Evolutionary conservation across 2,329 filamentous ascomycete species (phyloP), one percentile per base, ranked within the genome.

Genomic region (Fusarium siculi): DNA sequence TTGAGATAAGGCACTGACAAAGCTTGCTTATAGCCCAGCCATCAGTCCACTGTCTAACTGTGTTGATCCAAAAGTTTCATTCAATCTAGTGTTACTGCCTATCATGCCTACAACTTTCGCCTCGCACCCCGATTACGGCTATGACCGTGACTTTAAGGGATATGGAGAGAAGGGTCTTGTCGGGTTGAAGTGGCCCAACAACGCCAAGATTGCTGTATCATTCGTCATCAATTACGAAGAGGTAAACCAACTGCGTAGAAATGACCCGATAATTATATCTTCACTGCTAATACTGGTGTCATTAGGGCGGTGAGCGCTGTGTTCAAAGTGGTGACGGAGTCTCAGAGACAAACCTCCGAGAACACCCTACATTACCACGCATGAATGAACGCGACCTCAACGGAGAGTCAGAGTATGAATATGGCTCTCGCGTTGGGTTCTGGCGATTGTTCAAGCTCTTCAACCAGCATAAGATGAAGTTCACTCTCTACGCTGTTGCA

Each of bases 211-310:
- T 1, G 60, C 63, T 3, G 37, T 66, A 7, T 66, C 60, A 1
- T 66, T 66, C 6, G 60, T 66, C 25, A 66, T 66, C 2, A 66
- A 66, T 25, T 65, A 66, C 6, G 63, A 66, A 19, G 63, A 66
- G 37, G 63, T 53, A 21, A 19, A 32, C 7, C 4, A 49, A 18
- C 21, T 18, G 28, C 15, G n/a, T 2, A 14, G 3, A 12, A 18
- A 4, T 9, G 18, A 14, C 7, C 14, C 46, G 3, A 11, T 12
- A n/a, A 16, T 12, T 18, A 18, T 4, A n/a, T 4, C 8, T 14
- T 9, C 2, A 25, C 9, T 21, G 15, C 34, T 63, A 37, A 65
- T 1, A 0, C 9, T 4, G 2, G 11, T 14, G 9, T 0, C 8
- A 7, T 2, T 9, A 66, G 63, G 63, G 63, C 2, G 63, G 60